Evolutionary conservation across 1,284 basidiomycete species (phyloP).

Genomic region (Cerioporus squamosus): DNA sequence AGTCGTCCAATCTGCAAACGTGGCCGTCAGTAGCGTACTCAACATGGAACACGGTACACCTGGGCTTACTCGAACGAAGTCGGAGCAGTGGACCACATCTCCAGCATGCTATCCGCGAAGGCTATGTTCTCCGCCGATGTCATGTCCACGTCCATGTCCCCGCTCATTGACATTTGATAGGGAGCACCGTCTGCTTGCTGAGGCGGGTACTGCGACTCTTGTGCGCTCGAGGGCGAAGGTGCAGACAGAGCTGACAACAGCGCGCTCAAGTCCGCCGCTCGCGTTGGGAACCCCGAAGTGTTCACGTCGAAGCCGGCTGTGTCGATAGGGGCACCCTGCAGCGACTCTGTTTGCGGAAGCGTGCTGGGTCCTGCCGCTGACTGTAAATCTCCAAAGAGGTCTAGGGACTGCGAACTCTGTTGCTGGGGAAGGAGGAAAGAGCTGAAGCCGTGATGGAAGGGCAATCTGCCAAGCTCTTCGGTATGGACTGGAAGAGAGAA

Average conservation of each 20-base stretch:
- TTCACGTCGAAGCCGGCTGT: neutral
- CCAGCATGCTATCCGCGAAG: conserved; percentile 10
- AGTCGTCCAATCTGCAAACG: conserved; percentile 12
- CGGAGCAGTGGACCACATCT: conserved; percentile 12
- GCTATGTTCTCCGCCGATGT: conserved; percentile 6
- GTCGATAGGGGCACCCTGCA: neutral
- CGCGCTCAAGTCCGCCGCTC: neutral
- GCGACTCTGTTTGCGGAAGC: too few species aligned
- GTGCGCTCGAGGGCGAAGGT: neutral
- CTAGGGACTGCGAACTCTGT: neutral
- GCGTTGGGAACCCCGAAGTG: neutral
- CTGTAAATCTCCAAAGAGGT: too few species aligned
- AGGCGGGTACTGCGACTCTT: neutral
- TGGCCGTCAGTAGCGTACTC: neutral
- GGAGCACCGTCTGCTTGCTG: neutral
- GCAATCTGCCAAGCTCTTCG: conserved; percentile 18
- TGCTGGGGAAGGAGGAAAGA: neutral
- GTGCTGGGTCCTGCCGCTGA: too few species aligned
- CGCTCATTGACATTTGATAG: neutral
- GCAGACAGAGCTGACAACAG: conserved; percentile 2
- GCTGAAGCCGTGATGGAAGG: conserved; percentile 17
- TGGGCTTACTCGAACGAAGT: conserved; percentile 8
- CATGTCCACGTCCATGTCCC: neutral
- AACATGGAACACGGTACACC: neutral
- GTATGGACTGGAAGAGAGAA: conserved; percentile 20